Evolutionary conservation across 2,329 filamentous ascomycete genomes (phyloP).

Genomic region (Niveomyces coronatus): DNA sequence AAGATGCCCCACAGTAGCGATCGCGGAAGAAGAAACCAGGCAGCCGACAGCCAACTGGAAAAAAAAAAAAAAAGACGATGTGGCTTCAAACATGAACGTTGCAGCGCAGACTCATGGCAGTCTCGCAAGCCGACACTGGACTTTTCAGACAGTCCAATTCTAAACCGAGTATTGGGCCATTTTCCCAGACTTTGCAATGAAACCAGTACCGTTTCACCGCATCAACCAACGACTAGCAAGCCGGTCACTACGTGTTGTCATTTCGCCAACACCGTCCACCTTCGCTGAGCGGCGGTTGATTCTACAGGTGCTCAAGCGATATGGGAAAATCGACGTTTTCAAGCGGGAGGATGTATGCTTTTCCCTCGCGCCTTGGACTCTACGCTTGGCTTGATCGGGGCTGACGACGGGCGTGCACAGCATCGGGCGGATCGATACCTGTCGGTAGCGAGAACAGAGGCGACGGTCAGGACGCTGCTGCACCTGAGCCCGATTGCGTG

Average conservation of each 20-base stretch:
- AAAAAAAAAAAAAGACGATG: not conserved
- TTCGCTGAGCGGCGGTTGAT: conserved; percentile 47
- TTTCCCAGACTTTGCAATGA: no score
- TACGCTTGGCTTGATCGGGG: no score
- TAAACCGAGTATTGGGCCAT: no score
- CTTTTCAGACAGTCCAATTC: no score
- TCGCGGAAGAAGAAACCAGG: not conserved
- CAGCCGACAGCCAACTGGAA: no score
- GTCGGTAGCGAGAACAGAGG: conserved; percentile 32
- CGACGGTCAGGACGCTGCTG: conserved; percentile 30
- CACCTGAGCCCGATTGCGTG: conserved; percentile 37
- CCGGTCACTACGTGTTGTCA: conserved; percentile 39
- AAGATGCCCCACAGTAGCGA: conserved; percentile 8
- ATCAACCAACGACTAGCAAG: conserved; percentile 15
- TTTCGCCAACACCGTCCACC: conserved; percentile 39
- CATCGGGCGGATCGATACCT: conserved; percentile 17
- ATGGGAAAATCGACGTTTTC: conserved; percentile 42
- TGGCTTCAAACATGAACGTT: not conserved
- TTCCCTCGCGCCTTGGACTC: no score
- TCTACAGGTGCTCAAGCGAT: conserved; percentile 38
- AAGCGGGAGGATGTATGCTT: conserved; percentile 20
- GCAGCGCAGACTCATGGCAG: not conserved
- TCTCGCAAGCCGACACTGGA: no score
- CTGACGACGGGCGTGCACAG: not conserved
- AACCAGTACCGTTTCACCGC: conserved; percentile 5